Evolutionary conservation across 352 stramenopile species (phyloP).

Genomic region (Paralagenidium karlingii): DNA sequence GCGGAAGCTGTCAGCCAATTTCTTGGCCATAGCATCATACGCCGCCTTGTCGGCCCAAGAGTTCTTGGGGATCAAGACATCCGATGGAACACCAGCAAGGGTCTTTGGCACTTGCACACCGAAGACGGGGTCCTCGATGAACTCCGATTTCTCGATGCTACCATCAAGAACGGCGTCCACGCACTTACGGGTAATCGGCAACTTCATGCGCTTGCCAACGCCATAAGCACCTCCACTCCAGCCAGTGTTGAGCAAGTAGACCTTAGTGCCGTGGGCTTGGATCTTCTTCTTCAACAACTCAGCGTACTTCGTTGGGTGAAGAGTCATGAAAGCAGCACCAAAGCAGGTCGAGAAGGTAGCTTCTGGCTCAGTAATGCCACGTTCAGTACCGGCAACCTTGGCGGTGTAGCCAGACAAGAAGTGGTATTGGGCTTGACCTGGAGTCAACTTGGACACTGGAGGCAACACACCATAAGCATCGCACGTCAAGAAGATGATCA

Average conservation of each 20-base stretch:
- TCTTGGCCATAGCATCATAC: constrained; percentile 87
- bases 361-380: constrained; percentile 92
- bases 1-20: constrained; percentile 93
- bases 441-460: constrained; percentile 90
- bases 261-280: constrained; percentile 87
- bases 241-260: constrained; percentile 97
- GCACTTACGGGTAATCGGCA: constrained; percentile 93
- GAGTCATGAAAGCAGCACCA: constrained; percentile 93
- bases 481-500: constrained; percentile 97
- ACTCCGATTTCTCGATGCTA: constrained; percentile 85
- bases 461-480: constrained; percentile 97
- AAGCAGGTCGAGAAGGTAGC: constrained; percentile 97
- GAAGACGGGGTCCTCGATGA: constrained; percentile 86
- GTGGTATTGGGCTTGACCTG: constrained; percentile 96
- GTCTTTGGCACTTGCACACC: constrained; percentile 88
- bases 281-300: constrained; percentile 96
- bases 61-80: constrained; percentile 86
- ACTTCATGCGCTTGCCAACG: constrained; percentile 95
- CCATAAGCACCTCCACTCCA: constrained; percentile 95
- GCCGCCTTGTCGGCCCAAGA: constrained; percentile 87
- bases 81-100: constrained; percentile 74
- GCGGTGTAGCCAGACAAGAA: constrained; percentile 98
- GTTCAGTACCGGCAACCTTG: constrained; percentile 97
- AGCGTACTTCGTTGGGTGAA: constrained; percentile 96
- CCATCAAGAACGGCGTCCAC: constrained; percentile 96